Evolutionary conservation across 1,139 yeast species (phyloP).

Genomic region (Diutina rugosa): DNA sequence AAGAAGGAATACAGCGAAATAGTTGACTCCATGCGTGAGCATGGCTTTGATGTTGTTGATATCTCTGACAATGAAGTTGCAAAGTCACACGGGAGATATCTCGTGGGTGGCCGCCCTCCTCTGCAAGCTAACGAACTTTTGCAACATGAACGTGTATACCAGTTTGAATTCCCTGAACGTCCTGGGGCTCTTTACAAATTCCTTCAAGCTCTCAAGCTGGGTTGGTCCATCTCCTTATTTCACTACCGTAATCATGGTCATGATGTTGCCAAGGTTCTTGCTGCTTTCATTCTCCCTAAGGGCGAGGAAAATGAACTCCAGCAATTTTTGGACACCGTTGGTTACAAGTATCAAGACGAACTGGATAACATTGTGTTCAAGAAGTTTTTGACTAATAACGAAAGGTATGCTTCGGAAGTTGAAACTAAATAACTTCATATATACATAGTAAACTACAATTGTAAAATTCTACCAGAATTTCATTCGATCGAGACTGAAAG

Average conservation of each 20-base stretch:
- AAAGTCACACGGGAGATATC: constrained; percentile 88
- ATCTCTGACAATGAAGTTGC: constrained; percentile 91
- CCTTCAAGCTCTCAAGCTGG: constrained; percentile 52
- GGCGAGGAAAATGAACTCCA: constrained; percentile 49
- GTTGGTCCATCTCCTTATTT: constrained; percentile 89
- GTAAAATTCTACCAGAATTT: no score
- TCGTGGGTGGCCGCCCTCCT: constrained; percentile 80
- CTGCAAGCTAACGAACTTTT: constrained; percentile 26
- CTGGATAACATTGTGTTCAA: constrained; percentile 74
- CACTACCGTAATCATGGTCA: constrained; percentile 96
- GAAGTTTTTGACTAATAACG: constrained; percentile 36
- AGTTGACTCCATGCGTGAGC: constrained; percentile 24
- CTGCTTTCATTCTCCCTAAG: constrained; percentile 78
- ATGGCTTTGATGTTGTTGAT: constrained; percentile 57
- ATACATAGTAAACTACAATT: no score
- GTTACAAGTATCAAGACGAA: constrained; percentile 72
- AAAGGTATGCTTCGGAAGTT: neutral
- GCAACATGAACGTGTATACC: constrained; percentile 60
- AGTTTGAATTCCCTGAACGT: constrained; percentile 93
- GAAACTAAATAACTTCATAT: neutral
- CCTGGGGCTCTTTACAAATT: constrained; percentile 88
- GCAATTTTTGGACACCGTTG: constrained; percentile 40
- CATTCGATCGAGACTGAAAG: no score
- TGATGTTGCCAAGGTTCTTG: constrained; percentile 83
- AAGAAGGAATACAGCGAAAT: constrained; percentile 36